A percentile compares a stretch with the other conserved stretches of the same genome.
phyloP scores from a whole-genome alignment of 2,329 filamentous ascomycete genomes.

The Alternaria sp. region DNA sequence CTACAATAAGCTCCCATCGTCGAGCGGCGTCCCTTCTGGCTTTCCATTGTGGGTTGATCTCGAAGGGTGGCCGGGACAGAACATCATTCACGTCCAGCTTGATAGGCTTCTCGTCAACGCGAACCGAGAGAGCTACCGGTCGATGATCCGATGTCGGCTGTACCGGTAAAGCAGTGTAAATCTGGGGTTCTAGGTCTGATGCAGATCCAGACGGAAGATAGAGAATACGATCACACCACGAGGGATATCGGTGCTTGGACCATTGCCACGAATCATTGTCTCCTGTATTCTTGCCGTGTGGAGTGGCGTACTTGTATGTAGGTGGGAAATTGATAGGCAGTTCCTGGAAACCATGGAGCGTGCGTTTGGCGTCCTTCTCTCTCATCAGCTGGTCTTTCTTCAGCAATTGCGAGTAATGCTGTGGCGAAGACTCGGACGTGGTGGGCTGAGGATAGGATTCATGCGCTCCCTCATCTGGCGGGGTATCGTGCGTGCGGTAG shows the following conservation, averaged over 20 bases:
- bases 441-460: constrained; percentile 69
- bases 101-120: constrained; percentile 66
- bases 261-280: constrained; percentile 68
- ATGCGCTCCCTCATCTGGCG: constrained; percentile 68
- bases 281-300: constrained; percentile 23
- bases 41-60: constrained; percentile 66
- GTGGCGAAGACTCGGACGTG: constrained; percentile 58
- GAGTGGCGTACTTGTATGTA: constrained; percentile 84
- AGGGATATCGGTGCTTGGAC: constrained; percentile 81
- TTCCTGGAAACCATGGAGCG: constrained; percentile 82
- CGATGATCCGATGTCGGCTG: constrained; percentile 88
- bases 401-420: constrained; percentile 73
- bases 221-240: constrained; percentile 92
- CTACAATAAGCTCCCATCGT: constrained; percentile 67
- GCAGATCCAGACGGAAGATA: constrained; percentile 65
- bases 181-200: constrained; percentile 62
- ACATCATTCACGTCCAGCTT: constrained; percentile 47
- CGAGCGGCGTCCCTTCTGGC: constrained; percentile 63
- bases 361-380: constrained; percentile 73
- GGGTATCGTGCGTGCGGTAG: constrained; percentile 80
- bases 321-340: constrained; percentile 81
- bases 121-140: constrained; percentile 76
- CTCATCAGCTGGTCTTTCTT: constrained; percentile 79
- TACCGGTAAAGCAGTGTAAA: constrained; percentile 79
- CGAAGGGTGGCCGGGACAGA: constrained; percentile 62